Base-by-base conservation (phyloP, 2,329 filamentous ascomycete species). In the Pseudogymnoascus sp. region DNA sequence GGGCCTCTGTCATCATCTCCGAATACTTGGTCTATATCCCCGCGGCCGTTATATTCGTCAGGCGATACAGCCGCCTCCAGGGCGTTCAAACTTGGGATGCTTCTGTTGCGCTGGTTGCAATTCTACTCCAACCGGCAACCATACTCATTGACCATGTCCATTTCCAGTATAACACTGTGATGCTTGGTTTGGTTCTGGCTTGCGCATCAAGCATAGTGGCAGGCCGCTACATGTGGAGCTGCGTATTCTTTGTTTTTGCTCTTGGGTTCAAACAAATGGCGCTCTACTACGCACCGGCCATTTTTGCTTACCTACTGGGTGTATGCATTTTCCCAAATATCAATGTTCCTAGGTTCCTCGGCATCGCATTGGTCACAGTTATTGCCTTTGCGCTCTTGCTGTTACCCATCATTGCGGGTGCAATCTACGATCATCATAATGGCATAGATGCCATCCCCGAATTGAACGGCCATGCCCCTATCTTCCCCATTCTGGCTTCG, bases 211-310 rank as follows among this genome's bases (percentile, higher is more conserved):
- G 89, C 71, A 88, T 97, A 75, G 74, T 96, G 57, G 90, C 91
- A 2, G 89, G 89, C 3, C 83, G 91, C 56, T 86, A 86, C 67
- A 81, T 95, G 63, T 96, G 92, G 91, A 84, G 89, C 23, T 91
- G 90, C 63, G 82, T 96, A 61, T 96, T 96, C 76, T 99, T 99
- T 67, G 94, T 99, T 5, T 84, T 83, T 13, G 89, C 92, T 2
- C 78, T 99, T n/a, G 90, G 90, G 5, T 99, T 97, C 79, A 99
- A 99, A 77, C 94, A 99, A 73, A 99, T 99, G 95, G 92, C 92
- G 0, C 79, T 99, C 13, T 99, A 97, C 76, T 99, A 96, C 73
- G 91, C 95, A 2, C 92, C 95, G 12, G 86, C 87, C 18, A 86
- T 97, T 61, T 97, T 97, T 71, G 88, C 90, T 30, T 99, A 92